Evolutionary conservation across 768 basidiomycete species (phyloP).

Genomic region (Tylopilus rubrobrunneus): DNA sequence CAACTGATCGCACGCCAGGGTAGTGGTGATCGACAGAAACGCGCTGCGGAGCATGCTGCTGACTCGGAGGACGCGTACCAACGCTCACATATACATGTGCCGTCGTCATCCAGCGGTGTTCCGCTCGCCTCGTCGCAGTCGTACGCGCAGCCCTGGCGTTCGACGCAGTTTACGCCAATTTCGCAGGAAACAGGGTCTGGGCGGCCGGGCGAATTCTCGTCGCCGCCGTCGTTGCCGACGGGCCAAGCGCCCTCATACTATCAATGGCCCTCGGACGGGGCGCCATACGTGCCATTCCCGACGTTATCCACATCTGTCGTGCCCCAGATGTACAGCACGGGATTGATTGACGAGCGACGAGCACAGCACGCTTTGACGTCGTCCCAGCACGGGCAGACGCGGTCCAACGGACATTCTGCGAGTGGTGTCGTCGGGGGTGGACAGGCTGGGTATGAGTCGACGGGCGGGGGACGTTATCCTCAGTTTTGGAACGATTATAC

Average conservation of each 20-base stretch:
- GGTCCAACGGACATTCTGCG: conserved; percentile 14
- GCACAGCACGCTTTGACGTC: conserved; percentile 8
- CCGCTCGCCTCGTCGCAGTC: conserved; percentile 12
- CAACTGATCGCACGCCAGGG: conserved; percentile 11
- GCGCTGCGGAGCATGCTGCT: conserved; percentile 51
- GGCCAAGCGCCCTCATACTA: conserved; percentile 34
- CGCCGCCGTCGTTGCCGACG: conserved; percentile 6
- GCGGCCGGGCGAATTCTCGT: conserved; percentile 10
- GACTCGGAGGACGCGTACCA: conserved; percentile 35
- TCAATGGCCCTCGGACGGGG: conserved; percentile 41
- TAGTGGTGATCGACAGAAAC: conserved; percentile 46
- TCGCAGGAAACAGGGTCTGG: conserved; percentile 5
- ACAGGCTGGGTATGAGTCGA: conserved; percentile 19
- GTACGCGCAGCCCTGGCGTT: conserved; percentile 30
- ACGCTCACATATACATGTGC: conserved; percentile 18
- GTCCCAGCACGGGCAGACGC: conserved; percentile 16
- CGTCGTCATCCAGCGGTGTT: conserved; percentile 1
- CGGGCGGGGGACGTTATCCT: conserved; percentile 36
- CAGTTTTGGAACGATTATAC: conserved; percentile 58
- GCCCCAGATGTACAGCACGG: conserved; percentile 73
- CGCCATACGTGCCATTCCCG: conserved; percentile 34
- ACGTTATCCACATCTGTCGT: conserved; percentile 68
- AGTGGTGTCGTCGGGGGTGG: conserved; percentile 5
- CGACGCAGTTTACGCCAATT: conserved; percentile 18
- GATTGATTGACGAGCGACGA: conserved; percentile 53